Evolutionary conservation across 148 eudicot genomes (phyloP).

Genomic region (Rheum nobile): DNA sequence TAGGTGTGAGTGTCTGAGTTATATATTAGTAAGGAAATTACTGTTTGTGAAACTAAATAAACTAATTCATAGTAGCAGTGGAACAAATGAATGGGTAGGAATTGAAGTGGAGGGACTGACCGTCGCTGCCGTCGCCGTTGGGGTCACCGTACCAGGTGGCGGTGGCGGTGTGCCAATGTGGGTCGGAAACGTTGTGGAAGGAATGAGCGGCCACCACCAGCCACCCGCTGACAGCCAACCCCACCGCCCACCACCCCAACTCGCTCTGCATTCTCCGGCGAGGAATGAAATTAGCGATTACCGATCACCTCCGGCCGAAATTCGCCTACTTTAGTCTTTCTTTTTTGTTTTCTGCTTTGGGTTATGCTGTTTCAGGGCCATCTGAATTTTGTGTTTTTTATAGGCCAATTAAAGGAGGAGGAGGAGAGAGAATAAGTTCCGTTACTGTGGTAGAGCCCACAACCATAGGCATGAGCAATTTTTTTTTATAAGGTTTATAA

Average conservation of each 20-base stretch:
- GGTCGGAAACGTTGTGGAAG: constrained; percentile 15
- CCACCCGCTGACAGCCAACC: constrained; percentile 11
- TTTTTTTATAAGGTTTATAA: no score
- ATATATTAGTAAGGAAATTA: no score
- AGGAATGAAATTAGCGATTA: not conserved
- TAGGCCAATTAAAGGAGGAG: no score
- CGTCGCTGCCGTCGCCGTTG: constrained; percentile 84
- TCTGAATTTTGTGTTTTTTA: not conserved
- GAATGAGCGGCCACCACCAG: constrained; percentile 18
- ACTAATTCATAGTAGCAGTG: no score
- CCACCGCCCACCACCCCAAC: not conserved
- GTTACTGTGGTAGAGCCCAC: no score
- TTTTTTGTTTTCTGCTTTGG: not conserved
- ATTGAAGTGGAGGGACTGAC: constrained; percentile 15
- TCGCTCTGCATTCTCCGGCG: not conserved
- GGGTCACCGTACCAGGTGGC: constrained; percentile 99
- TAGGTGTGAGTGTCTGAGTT: no score
- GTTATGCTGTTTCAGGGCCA: not conserved
- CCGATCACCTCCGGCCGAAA: not conserved
- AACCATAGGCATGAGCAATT: no score
- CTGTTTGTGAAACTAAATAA: no score
- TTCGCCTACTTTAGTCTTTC: not conserved
- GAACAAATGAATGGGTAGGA: no score
- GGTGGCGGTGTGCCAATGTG: constrained; percentile 70
- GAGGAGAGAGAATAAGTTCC: no score